Evolutionary conservation across 441 rosid species (phyloP), one percentile per base, ranked within the genome.

Genomic region (Aleurites moluccanus): DNA sequence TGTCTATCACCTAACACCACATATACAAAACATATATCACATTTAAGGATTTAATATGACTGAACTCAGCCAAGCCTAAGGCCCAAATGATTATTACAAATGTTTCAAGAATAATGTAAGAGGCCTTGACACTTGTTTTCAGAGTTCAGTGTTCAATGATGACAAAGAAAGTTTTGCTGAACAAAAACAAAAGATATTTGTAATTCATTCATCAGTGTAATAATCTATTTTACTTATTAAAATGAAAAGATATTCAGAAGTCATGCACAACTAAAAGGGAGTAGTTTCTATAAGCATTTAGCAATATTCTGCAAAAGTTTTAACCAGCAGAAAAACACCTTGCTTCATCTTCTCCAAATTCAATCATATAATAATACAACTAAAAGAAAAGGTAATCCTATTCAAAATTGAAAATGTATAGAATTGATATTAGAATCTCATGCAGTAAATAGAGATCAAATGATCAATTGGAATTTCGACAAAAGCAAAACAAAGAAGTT

Each of bases 1-100:
- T 88, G 79, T 86, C 92, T 45, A 86, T 88, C 74, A 86, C 88
- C 92, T 86, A 79, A 65, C 77, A 74, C 57, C 61, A 47, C 64
- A 80, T 35, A 28, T 55, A 61, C 47, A 70, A 21, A 77, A 33
- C 53, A 33, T 18, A 63, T 50, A 59, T 57, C 20, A 56, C 49
- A 13, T 62, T 3, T 52, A 47, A 44, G 60, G 23, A 55, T 42
- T 50, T 4, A 50, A 68, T 20, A 35, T 3, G 50, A 55, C 30
- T 45, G 16, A 70, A 28, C 25, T 69, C 15, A 25, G 53, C 18
- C 45, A 25, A 8, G 27, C 6, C 50, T 30, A 10, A 14, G 23
- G 6, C 28, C 10, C 27, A 74, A 21, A 64, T 25, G 50, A 13
- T 10, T 18, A 27, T 18, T 10, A 45, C 13, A 23, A n/a, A 42